phyloP scores from a whole-genome alignment of 768 basidiomycete genomes.

The Leccinum imitatum region DNA sequence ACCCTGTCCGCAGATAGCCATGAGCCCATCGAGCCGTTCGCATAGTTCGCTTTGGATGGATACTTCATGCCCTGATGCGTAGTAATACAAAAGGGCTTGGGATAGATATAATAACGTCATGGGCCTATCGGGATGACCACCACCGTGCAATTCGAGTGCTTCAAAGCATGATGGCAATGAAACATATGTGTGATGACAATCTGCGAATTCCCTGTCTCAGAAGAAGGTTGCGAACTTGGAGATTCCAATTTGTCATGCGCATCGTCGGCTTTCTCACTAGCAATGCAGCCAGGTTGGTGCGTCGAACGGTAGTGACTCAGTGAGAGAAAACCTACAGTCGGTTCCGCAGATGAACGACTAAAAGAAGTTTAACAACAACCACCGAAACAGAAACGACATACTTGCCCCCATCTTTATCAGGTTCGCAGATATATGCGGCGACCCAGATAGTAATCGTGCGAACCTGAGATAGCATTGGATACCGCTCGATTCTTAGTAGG shows the following conservation, averaged over 20 bases:
- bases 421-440: not conserved
- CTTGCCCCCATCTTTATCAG: not conserved
- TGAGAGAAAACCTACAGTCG: not conserved
- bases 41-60: not conserved
- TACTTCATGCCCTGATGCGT: not conserved
- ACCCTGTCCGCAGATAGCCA: not conserved
- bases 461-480: no score
- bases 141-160: not conserved
- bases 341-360: constrained; percentile 3
- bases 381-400: not conserved
- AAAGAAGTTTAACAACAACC: not conserved
- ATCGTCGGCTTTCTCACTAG: not conserved
- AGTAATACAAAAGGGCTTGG: constrained; percentile 1
- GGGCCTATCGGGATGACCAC: constrained; percentile 7
- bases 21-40: not conserved
- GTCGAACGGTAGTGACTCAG: not conserved
- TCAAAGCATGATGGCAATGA: not conserved
- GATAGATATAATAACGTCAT: constrained; percentile 1
- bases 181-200: constrained; percentile 5
- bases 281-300: not conserved
- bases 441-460: not conserved
- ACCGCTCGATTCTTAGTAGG: no score
- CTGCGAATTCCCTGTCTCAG: not conserved
- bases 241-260: not conserved
- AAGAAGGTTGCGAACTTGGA: not conserved